Conservation (phyloP, 768 basidiomycete species). For the Suillus discolor region DNA sequence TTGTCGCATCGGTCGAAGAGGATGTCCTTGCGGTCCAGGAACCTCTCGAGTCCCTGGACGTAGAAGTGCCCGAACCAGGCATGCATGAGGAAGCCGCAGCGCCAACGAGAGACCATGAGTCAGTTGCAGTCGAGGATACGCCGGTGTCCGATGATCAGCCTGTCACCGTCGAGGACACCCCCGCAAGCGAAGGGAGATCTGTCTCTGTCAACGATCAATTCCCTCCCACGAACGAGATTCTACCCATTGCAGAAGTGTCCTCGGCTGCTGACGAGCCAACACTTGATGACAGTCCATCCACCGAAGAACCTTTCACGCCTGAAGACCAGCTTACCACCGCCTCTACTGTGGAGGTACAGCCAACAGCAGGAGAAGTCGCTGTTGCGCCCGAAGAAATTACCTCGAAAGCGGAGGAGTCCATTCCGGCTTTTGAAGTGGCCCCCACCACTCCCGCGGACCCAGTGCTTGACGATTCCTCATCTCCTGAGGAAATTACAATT, state of each 20-base stretch:
- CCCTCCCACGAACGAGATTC: constrained; percentile 7
- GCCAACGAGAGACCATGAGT: neutral
- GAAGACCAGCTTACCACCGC: neutral
- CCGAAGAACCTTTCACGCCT: constrained; percentile 5
- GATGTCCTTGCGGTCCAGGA: constrained; percentile 6
- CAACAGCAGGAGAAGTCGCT: neutral
- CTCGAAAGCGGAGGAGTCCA: neutral
- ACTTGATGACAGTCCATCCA: constrained; percentile 6
- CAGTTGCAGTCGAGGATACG: constrained; percentile 3
- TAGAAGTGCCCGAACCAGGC: constrained; percentile 2
- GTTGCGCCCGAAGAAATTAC: neutral
- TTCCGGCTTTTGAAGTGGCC: neutral
- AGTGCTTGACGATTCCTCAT: neutral
- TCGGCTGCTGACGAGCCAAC: constrained; percentile 3
- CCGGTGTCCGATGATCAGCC: constrained; percentile 4
- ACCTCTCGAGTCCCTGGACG: constrained; percentile 5
- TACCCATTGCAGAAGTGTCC: neutral
- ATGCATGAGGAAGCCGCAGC: neutral
- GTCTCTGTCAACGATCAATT: neutral
- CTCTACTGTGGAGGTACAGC: neutral
- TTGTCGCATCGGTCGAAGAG: constrained; percentile 9
- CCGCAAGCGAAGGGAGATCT: neutral
- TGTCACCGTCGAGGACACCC: constrained; percentile 10
- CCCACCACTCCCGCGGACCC: neutral
- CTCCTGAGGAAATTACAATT: neutral